Conservation (phyloP, 2,329 filamentous ascomycete genomes). For the Penicillium sp. region DNA sequence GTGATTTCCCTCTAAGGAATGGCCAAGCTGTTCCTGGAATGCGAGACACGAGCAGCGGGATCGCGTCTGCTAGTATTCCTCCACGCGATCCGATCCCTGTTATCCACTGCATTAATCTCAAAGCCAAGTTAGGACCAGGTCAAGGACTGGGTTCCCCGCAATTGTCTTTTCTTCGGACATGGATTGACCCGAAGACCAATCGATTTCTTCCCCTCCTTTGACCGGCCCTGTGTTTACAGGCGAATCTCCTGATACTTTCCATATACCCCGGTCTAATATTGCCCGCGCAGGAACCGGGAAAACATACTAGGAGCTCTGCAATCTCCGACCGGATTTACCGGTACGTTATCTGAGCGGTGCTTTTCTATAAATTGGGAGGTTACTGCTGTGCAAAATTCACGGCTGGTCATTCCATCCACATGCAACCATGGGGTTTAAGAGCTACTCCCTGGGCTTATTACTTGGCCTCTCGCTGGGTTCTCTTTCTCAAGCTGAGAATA, state of each 20-base stretch:
- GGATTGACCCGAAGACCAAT: not conserved
- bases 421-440: not conserved
- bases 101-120: not conserved
- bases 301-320: not conserved
- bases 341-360: too few species aligned
- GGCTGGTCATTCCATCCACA: not conserved
- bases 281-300: not conserved
- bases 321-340: not conserved
- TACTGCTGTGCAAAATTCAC: too few species aligned
- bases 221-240: too few species aligned
- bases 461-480: constrained; percentile 13
- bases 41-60: not conserved
- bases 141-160: too few species aligned
- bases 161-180: not conserved
- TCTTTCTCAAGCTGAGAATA: constrained; percentile 20
- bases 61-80: not conserved
- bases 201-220: not conserved
- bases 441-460: constrained; percentile 8
- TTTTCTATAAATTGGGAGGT: not conserved
- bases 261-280: not conserved
- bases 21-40: not conserved
- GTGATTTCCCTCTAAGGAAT: not conserved
- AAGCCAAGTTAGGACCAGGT: too few species aligned
- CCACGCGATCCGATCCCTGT: not conserved
- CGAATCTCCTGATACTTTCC: too few species aligned